A percentile compares a stretch with the other conserved stretches of the same genome.
These are phyloP conservation scores for Isatis lusitanica DNA, from an alignment of 441 rosid genomes.

Conservation along the genomic window DNA sequence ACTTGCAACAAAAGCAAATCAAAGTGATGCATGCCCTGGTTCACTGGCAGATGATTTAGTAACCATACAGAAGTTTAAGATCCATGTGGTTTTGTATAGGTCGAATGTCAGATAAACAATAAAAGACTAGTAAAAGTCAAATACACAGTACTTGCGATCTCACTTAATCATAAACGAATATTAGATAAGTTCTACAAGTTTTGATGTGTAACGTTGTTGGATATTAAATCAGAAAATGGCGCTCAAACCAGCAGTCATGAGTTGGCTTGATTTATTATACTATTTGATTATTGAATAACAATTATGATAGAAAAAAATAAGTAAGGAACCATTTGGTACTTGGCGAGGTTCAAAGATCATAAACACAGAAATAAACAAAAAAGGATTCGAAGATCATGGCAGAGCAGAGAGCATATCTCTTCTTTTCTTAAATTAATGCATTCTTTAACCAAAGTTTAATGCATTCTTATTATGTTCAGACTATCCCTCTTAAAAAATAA, in stretches of 20 bases:
- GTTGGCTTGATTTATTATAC: neutral
- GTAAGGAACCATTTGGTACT: neutral
- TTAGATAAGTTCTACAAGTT: neutral
- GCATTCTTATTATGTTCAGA: constrained; percentile 1
- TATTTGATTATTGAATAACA: neutral
- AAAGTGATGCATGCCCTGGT: neutral
- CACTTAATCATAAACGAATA: neutral
- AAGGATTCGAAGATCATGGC: neutral
- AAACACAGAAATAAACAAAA: neutral
- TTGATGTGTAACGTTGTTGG: neutral
- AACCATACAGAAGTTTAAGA: neutral
- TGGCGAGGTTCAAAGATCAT: neutral
- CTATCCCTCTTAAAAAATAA: neutral
- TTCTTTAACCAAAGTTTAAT: neutral
- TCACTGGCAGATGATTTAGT: neutral
- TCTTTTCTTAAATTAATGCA: neutral
- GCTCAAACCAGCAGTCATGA: neutral
- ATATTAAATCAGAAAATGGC: neutral
- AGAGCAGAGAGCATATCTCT: neutral
- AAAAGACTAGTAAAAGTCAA: constrained; percentile 1
- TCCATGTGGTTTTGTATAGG: neutral
- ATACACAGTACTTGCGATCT: neutral
- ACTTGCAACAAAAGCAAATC: neutral
- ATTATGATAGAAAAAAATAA: neutral
- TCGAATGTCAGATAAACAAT: neutral